phyloP scores from a whole-genome alignment of 148 eudicot species.

The Euryodendron excelsum region DNA sequence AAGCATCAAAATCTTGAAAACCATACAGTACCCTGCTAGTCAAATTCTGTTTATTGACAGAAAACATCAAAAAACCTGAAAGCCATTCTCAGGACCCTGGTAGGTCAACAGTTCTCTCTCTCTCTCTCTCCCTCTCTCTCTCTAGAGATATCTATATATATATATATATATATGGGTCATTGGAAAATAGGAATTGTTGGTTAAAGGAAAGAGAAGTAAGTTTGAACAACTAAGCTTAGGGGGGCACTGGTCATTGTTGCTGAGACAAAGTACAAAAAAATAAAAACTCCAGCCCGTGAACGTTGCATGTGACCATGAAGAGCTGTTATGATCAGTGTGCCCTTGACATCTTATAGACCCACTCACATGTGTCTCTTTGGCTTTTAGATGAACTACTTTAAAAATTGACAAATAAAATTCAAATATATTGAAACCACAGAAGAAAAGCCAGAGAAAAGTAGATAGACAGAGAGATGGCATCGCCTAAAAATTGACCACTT shows the following conservation, averaged over 20 bases:
- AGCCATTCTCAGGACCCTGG: background rate
- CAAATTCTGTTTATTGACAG: background rate
- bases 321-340: constrained; percentile 43
- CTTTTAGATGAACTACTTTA: constrained; percentile 1
- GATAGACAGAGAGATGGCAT: background rate
- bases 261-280: constrained; percentile 18
- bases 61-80: constrained; percentile 13
- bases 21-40: background rate
- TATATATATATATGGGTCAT: too few species aligned
- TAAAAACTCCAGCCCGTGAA: constrained; percentile 48
- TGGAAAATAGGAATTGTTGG: background rate
- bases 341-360: constrained; percentile 35
- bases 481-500: too few species aligned
- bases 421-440: background rate
- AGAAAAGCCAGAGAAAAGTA: background rate
- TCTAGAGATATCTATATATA: background rate
- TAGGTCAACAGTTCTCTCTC: background rate
- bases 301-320: constrained; percentile 48
- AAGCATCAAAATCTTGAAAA: constrained; percentile 11
- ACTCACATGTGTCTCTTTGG: constrained; percentile 43
- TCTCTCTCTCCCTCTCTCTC: too few species aligned
- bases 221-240: too few species aligned
- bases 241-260: background rate
- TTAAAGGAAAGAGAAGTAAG: background rate
- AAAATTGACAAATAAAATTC: background rate